A percentile compares a stretch with the other conserved stretches of the same genome.
Conservation (phyloP, 1,284 basidiomycete species). For the Puccinia novopanici region DNA sequence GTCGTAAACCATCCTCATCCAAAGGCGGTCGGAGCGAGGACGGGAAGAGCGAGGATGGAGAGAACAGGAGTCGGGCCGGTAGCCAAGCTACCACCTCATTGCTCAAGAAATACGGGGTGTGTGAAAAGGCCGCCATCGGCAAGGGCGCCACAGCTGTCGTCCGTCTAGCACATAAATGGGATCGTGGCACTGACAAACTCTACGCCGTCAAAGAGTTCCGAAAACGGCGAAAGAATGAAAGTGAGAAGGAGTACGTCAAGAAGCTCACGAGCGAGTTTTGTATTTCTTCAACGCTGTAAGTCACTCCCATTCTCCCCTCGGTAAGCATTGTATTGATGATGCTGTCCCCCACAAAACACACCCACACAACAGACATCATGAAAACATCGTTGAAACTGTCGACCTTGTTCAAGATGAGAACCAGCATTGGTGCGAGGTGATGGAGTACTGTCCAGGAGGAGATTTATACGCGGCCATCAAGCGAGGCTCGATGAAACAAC, state of each 20-base stretch:
- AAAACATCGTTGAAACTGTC: constrained; percentile 97
- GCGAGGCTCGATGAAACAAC: constrained; percentile 89
- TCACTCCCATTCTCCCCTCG: constrained; percentile 59
- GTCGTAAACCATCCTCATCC: constrained; percentile 54
- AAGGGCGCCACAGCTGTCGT: constrained; percentile 97
- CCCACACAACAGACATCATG: constrained; percentile 54
- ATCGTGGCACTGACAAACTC: constrained; percentile 92
- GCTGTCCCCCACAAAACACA: background rate
- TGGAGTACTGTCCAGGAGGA: constrained; percentile 98
- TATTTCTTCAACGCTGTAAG: constrained; percentile 95
- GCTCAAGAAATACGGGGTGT: constrained; percentile 90
- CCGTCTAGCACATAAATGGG: constrained; percentile 96
- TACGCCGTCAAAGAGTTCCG: constrained; percentile 99
- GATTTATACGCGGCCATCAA: constrained; percentile 97
- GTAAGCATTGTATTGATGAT: background rate
- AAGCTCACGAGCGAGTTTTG: constrained; percentile 99
- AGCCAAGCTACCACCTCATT: constrained; percentile 53
- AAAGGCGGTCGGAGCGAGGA: constrained; percentile 54
- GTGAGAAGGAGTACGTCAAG: constrained; percentile 99
- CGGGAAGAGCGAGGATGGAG: constrained; percentile 53
- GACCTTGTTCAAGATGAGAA: constrained; percentile 96
- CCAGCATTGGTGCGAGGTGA: constrained; percentile 97
- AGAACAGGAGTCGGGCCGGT: constrained; percentile 36
- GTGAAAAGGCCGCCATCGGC: constrained; percentile 93
- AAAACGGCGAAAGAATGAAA: constrained; percentile 94